Base-by-base conservation (phyloP, 345 rosid species). In the Boechera stricta region DNA sequence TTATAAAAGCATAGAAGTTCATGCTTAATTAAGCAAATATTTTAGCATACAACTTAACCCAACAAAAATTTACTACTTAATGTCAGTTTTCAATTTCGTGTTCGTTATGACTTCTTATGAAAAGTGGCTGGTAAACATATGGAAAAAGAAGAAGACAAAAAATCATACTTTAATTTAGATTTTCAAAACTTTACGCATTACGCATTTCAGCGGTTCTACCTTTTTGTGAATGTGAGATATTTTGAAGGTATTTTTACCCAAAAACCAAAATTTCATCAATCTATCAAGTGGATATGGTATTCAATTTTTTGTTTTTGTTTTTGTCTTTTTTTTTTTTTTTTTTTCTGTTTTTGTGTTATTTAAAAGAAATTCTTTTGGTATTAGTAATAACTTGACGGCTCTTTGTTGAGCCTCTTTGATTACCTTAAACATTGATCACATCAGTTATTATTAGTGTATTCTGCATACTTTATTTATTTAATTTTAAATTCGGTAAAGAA, bases 101-200 rank as follows among this genome's bases (percentile, higher is more conserved):
- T 71, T 36, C 12, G 42, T 54, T 41, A 16, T 64, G 56, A 18
- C n/a, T 39, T 72, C 26, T 24, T 59, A 47, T 61, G 58, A 60
- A 69, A 51, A 36, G 10, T 4, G 59, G 31, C 13, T 47, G 35
- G 28, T 71, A 72, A 11, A 15, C 38, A 26, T 11, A 5, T n/a
- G 8, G 28, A 47, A 59, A 59, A 18, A 0, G 1, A 7, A 5
- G 31, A 45, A 32, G 2, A 44, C 2, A 7, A 1, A 18, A 44
- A 33, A 57, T 16, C 18, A 7, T 32, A 71, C 16, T 65, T 29
- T 33, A 71, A 7, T 31, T 29, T 5, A 29, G 52, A 13, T 42
- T 42, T 26, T 41, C 11, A 13, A 28, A 63, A 26, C 26, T 47
- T 13, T 64, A 51, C 31, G 71, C 33, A 42, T 42, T 41, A 12